These are phyloP conservation scores for Tolypocladium album DNA, from an alignment of 2,329 filamentous ascomycete genomes.

Conservation along the genomic window DNA sequence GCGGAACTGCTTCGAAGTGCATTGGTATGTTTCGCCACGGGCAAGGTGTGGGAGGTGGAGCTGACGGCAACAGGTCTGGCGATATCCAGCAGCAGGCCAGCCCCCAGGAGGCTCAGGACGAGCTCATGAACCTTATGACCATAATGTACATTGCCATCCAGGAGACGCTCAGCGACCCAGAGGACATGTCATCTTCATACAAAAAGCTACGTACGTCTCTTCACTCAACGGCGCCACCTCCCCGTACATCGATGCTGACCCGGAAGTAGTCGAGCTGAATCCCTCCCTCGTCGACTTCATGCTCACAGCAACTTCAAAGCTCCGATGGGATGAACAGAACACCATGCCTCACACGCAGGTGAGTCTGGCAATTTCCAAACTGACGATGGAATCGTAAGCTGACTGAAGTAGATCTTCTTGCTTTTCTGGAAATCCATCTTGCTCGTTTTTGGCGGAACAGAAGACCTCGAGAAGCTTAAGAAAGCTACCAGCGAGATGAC, in stretches of 20 bases:
- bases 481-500: slow-evolving; percentile 52
- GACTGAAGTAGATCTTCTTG: slow-evolving; percentile 51
- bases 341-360: slow-evolving; percentile 53
- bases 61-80: slow-evolving; percentile 32
- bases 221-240: not conserved
- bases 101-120: slow-evolving; percentile 44
- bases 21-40: slow-evolving; percentile 31
- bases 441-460: slow-evolving; percentile 70
- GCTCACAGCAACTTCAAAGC: slow-evolving; percentile 54
- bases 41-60: slow-evolving; percentile 1
- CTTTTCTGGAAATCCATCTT: slow-evolving; percentile 89
- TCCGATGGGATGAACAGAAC: slow-evolving; percentile 63
- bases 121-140: slow-evolving; percentile 52
- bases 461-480: slow-evolving; percentile 66
- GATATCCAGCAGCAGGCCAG: slow-evolving; percentile 31
- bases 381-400: slow-evolving; percentile 4
- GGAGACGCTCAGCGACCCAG: slow-evolving; percentile 39
- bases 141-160: slow-evolving; percentile 52
- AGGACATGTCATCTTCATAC: slow-evolving; percentile 34
- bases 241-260: not conserved
- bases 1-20: slow-evolving; percentile 36
- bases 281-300: slow-evolving; percentile 64
- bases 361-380: slow-evolving; percentile 12
- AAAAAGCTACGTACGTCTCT: slow-evolving; percentile 37
- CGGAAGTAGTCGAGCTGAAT: slow-evolving; percentile 39